Evolutionary conservation across 441 rosid genomes (phyloP), one percentile per base, ranked within the genome.

Genomic region (Bruguiera hainesii): DNA sequence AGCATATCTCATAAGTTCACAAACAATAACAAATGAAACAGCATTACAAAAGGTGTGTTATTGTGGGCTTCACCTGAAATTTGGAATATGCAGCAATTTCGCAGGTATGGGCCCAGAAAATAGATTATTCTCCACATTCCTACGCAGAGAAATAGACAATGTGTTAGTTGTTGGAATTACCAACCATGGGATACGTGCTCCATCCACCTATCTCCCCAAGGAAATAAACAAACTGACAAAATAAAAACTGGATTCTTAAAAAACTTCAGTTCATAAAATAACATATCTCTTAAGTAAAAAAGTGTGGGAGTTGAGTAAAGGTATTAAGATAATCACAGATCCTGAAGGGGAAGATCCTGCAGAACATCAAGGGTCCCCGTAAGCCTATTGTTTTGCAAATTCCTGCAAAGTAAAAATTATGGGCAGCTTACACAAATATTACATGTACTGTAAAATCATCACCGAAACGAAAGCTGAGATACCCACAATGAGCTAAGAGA

Each of bases 101-200:
- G 73, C 74, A 28, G 98, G 98, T 77, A 90, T 87, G 68, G 97
- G 93, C 48, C 99, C 97, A 0, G 96, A 96, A 80, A 96, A 88
- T 65, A 82, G 78, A 81, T 96, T 92, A 78, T 92, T 82, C 82
- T 82, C 93, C 8, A 96, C 79, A 73, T 96, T 85, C 87, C 98
- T 92, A 56, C 29, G 61, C 46, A 75, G 70, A 75, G 52, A 67
- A 53, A 71, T 66, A 20, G 23, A 64, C 18, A 73, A 71, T 20
- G 46, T 21, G 37, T 82, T 55, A 83, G 65, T 29, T 62, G 65
- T 70, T 35, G 62, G 75, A 52, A 67, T 59, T 50, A n/a, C 25
- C 21, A 51, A 13, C 39, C 53, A 35, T 5, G 5, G 16, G 23
- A 64, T 39, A 23, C 30, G 26, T 25, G 25, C 7, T 9, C 21